A percentile compares a stretch with the other conserved stretches of the same genome.
Evolutionary conservation across 2,329 filamentous ascomycete genomes (phyloP).

Genomic region (Beauveria sp.): DNA sequence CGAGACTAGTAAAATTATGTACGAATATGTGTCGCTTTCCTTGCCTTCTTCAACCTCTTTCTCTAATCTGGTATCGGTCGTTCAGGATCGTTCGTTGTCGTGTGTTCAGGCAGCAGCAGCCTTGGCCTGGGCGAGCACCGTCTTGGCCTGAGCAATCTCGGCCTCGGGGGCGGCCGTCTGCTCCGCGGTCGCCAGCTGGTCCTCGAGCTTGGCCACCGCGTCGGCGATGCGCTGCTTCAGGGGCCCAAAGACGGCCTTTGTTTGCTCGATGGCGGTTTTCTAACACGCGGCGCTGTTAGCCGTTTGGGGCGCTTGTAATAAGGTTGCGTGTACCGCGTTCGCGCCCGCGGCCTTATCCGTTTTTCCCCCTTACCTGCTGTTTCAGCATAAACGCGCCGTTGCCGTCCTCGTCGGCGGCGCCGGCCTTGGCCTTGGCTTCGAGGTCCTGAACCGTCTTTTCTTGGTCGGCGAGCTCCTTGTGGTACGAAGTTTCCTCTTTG

Average conservation of each 20-base stretch:
- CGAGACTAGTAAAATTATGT: neutral
- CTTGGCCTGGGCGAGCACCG: conserved; percentile 44
- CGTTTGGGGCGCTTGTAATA: neutral
- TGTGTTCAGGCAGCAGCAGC: conserved; percentile 11
- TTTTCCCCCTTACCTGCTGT: conserved; percentile 60
- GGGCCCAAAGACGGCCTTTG: conserved; percentile 70
- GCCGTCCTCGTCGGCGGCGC: conserved; percentile 50
- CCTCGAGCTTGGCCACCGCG: conserved; percentile 65
- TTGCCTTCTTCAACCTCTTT: neutral
- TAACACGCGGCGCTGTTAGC: conserved; percentile 28
- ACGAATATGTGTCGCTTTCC: neutral
- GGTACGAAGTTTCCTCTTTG: conserved; percentile 87
- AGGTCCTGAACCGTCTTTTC: conserved; percentile 63
- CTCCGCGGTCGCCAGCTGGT: conserved; percentile 61
- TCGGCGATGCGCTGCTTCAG: conserved; percentile 64
- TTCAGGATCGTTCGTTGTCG: neutral
- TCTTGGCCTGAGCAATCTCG: conserved; percentile 49
- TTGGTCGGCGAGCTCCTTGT: conserved; percentile 74
- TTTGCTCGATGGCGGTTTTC: conserved; percentile 79
- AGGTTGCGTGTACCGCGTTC: too few relatives aligned
- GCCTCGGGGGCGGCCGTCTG: conserved; percentile 36
- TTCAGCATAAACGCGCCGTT: conserved; percentile 74
- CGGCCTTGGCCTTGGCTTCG: conserved; percentile 48
- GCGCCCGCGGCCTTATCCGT: too few relatives aligned
- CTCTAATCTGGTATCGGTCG: conserved; percentile 15